A percentile compares a stretch with the other conserved stretches of the same genome.
Evolutionary conservation across 2,329 filamentous ascomycete species (phyloP).

Genomic region (Aureobasidium pullulans): DNA sequence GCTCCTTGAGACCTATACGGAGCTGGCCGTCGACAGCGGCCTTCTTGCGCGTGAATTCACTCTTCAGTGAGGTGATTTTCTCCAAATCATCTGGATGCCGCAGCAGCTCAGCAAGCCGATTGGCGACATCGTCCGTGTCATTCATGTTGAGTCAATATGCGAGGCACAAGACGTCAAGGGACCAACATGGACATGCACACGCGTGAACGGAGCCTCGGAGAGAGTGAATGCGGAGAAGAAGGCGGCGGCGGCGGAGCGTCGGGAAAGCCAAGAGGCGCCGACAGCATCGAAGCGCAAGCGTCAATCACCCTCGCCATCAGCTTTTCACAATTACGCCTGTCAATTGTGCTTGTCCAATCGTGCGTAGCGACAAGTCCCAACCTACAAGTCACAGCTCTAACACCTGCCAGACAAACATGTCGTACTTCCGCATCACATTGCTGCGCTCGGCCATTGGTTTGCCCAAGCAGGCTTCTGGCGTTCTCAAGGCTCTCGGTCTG

Average conservation of each 20-base stretch:
- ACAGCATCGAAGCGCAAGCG: neutral
- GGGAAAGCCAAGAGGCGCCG: neutral
- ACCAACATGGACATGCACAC: neutral
- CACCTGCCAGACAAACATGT: constrained; percentile 43
- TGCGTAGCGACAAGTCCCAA: neutral
- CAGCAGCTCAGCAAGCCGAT: constrained; percentile 82
- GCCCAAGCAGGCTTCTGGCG: constrained; percentile 65
- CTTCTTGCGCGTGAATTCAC: constrained; percentile 93
- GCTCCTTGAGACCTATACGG: constrained; percentile 77
- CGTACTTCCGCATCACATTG: constrained; percentile 85
- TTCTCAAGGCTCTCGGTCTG: constrained; percentile 77
- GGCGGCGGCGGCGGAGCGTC: neutral
- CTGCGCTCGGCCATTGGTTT: constrained; percentile 85
- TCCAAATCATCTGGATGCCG: constrained; percentile 95
- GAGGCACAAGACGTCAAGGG: neutral
- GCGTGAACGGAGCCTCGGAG: neutral
- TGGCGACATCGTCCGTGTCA: constrained; percentile 26
- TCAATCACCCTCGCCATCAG: neutral
- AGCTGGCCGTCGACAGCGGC: constrained; percentile 83
- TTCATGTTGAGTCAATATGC: constrained; percentile 21
- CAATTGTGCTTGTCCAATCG: neutral
- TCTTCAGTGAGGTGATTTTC: constrained; percentile 83
- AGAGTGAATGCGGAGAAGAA: neutral
- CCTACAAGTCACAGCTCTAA: neutral
- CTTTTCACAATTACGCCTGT: constrained; percentile 1